Evolutionary conservation across 805 yeast genomes (phyloP), one percentile per base, ranked within the genome.

Genomic region (Kazachstania viticola): DNA sequence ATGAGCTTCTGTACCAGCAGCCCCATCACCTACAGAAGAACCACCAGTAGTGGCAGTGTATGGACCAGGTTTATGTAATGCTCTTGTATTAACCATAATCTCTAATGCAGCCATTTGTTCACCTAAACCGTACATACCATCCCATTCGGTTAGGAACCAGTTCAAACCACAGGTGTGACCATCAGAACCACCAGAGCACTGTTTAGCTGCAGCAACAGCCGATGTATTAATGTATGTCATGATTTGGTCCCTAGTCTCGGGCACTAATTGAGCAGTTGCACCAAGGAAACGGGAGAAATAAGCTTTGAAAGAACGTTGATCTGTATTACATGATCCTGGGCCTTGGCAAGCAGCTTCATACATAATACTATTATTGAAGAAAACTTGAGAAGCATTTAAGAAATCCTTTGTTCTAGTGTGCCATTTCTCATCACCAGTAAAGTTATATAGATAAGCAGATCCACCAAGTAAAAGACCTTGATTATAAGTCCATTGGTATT

Each of bases 231-330:
- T 37, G 43, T 57, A 54, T 8, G 37, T 42, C 38, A 58, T 55
- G 28, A 61, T 53, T 8, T 43, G 36, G 17, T 42, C 40, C 39
- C 58, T 44, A 1, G 62, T 46, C 40, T 60, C 61, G 4, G 94
- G 94, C 1, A 72, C 78, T 54, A 88, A 57, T 30, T 71, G 65
- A 0, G 88, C 75, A 1, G 94, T 78, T 33, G 72, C 58, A 2
- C 85, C 91, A 51, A 87, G 55, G 52, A 76, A 76, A 35, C 95
- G 64, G 2, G 84, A 52, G 44, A 82, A 68, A 45, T 78, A 80
- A 1, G 94, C 94, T 62, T 81, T 83, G 68, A 88, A 87, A n/a
- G 91, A 74, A 37, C 94, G 67, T 64, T 87, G 94, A 63, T 87
- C 96, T 34, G 72, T 77, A 57, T 82, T 72, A 64, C 97, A 87